Conservation (phyloP, 768 basidiomycete genomes). For the Tricholoma sp. region DNA sequence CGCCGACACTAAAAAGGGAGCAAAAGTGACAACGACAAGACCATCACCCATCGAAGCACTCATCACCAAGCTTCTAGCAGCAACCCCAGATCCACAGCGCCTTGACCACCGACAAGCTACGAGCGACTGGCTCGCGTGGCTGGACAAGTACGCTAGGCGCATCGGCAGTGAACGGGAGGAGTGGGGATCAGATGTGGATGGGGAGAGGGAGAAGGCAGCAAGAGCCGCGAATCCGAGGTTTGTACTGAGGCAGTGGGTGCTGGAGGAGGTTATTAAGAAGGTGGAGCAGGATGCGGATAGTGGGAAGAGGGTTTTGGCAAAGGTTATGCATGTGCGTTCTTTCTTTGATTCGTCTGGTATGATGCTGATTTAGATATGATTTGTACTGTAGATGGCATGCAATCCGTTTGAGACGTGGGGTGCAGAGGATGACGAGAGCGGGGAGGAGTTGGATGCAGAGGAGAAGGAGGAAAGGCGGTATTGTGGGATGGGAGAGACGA, state of each 20-base stretch:
- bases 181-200: constrained; percentile 42
- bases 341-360: not conserved
- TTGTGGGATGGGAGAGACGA: constrained; percentile 73
- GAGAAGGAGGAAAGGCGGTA: constrained; percentile 65
- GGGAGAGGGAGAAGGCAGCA: constrained; percentile 44
- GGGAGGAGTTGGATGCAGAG: constrained; percentile 51
- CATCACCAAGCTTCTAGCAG: constrained; percentile 38
- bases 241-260: constrained; percentile 89
- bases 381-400: constrained; percentile 65
- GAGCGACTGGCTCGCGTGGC: constrained; percentile 57
- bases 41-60: constrained; percentile 33
- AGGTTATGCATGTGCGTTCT: constrained; percentile 71
- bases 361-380: not conserved
- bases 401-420: constrained; percentile 88
- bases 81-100: constrained; percentile 41
- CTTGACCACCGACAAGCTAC: constrained; percentile 41
- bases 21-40: not conserved
- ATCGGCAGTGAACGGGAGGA: constrained; percentile 47
- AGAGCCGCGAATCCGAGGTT: constrained; percentile 80
- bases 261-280: constrained; percentile 85
- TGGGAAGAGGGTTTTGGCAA: constrained; percentile 66
- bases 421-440: constrained; percentile 49
- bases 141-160: constrained; percentile 54
- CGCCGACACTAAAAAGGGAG: constrained; percentile 4
- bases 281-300: constrained; percentile 61